Conservation (phyloP, 257 asterid species). For the Capsicum rhomboideum region DNA sequence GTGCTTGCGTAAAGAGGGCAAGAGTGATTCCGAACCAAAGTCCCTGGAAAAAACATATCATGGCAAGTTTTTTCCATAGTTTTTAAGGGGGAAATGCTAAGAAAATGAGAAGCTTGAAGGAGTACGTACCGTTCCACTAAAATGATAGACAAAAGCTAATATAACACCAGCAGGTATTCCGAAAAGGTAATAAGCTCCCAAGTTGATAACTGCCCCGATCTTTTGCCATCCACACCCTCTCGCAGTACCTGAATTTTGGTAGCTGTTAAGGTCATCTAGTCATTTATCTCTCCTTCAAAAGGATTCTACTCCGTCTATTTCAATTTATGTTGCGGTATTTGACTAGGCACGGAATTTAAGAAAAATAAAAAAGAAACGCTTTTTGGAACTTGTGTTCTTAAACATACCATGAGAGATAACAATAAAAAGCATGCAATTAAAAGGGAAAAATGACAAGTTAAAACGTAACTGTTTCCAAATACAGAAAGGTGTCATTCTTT, state of each 20-base stretch:
- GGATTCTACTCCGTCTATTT: not conserved
- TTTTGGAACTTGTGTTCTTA: no score
- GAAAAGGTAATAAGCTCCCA: slow-evolving; percentile 17
- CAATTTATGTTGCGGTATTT: no score
- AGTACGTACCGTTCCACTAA: slow-evolving; percentile 14
- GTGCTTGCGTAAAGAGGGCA: not conserved
- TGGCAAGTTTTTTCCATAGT: not conserved
- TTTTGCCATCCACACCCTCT: slow-evolving; percentile 20
- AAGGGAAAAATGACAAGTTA: no score
- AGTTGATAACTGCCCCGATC: slow-evolving; percentile 7
- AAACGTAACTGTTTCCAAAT: no score
- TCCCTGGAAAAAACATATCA: not conserved
- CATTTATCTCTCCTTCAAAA: not conserved
- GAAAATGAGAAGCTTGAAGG: not conserved
- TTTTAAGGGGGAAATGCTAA: not conserved
- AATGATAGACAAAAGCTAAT: slow-evolving; percentile 9
- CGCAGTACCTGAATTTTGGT: not conserved
- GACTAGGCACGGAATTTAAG: no score
- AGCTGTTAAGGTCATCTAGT: not conserved
- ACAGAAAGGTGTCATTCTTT: no score
- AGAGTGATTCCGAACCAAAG: slow-evolving; percentile 10
- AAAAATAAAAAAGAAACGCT: no score
- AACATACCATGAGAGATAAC: no score
- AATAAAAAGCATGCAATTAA: no score
- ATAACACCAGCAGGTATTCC: slow-evolving; percentile 13